These are phyloP conservation scores for Fusarium kyushuense DNA, from an alignment of 2,329 filamentous ascomycete genomes.

Conservation along the genomic window DNA sequence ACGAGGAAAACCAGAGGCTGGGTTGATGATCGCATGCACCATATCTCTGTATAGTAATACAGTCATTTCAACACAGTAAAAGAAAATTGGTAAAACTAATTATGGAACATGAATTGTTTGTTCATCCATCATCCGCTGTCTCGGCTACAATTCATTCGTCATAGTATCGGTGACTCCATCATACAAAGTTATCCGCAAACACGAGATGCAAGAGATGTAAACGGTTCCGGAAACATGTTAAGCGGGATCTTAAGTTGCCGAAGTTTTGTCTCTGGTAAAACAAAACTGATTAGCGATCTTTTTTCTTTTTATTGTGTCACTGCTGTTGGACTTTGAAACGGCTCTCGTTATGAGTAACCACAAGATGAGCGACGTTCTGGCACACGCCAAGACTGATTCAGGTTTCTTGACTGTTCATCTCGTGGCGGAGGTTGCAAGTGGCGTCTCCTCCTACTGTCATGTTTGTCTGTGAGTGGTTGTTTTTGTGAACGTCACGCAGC, in stretches of 20 bases:
- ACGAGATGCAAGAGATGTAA: conserved; percentile 17
- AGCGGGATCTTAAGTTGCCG: conserved; percentile 36
- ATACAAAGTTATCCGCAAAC: conserved; percentile 8
- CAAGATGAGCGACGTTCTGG: conserved; percentile 21
- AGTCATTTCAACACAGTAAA: conserved; percentile 16
- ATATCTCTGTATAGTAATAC: neutral
- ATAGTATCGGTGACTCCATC: conserved; percentile 21
- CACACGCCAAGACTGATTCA: conserved; percentile 33
- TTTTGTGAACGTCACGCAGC: neutral
- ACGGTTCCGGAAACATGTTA: conserved; percentile 3
- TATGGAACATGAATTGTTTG: conserved; percentile 18
- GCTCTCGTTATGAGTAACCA: conserved; percentile 13
- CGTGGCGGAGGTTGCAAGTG: conserved; percentile 24
- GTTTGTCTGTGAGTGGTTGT: conserved; percentile 3
- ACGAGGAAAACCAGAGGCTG: conserved; percentile 30
- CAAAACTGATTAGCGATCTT: conserved; percentile 5
- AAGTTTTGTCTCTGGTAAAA: conserved; percentile 10
- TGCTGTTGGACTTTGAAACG: conserved; percentile 33
- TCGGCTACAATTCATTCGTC: conserved; percentile 10
- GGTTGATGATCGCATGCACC: conserved; percentile 35
- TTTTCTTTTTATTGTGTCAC: neutral
- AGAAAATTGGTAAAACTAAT: neutral
- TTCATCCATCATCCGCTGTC: neutral
- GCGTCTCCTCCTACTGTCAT: neutral
- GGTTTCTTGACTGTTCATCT: conserved; percentile 20